Conservation (phyloP, 176 grass and related monocot species). For the Aechmea fasciata region DNA sequence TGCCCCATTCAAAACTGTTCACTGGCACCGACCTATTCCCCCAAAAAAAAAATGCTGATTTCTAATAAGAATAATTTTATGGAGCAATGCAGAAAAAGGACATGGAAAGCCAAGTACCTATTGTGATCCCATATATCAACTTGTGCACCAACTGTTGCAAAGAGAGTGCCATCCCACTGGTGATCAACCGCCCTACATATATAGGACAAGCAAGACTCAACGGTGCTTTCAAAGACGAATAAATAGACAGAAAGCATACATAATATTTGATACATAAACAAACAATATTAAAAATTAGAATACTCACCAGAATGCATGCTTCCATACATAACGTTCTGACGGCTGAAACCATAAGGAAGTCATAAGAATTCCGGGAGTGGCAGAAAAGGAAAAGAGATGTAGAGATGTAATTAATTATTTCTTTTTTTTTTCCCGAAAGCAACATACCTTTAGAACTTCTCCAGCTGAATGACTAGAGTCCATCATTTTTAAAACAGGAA, state of each 20-base stretch:
- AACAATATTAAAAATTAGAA: background rate
- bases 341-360: conserved; percentile 44
- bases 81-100: conserved; percentile 6
- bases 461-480: conserved; percentile 27
- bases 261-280: background rate
- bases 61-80: background rate
- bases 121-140: conserved; percentile 99
- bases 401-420: background rate
- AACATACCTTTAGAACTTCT: conserved; percentile 54
- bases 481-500: conserved; percentile 57
- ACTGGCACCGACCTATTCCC: conserved; percentile 62
- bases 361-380: background rate
- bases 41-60: conserved; percentile 13
- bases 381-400: background rate
- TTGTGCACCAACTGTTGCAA: conserved; percentile 88
- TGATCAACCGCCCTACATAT: conserved; percentile 72
- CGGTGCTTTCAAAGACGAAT: background rate
- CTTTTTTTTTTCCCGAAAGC: background rate
- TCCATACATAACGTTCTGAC: conserved; percentile 70
- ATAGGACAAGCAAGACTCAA: background rate
- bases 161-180: conserved; percentile 80
- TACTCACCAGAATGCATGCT: conserved; percentile 84
- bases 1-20: conserved; percentile 86
- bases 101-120: conserved; percentile 34
- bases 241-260: conserved; percentile 11